Conservation (phyloP, 345 rosid genomes). For the Theobroma cacao region DNA sequence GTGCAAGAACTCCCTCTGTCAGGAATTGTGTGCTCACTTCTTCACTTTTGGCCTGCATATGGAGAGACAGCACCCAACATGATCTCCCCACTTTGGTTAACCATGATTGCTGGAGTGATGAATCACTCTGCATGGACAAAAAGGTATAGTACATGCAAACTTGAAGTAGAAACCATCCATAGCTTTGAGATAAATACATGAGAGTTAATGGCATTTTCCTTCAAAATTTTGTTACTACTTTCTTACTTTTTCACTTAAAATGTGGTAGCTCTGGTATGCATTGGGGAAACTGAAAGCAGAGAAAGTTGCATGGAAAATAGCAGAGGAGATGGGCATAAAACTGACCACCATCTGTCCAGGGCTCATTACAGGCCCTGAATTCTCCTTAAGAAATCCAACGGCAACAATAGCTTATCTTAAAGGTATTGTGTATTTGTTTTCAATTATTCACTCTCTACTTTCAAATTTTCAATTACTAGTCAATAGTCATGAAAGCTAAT, state of each 20-base stretch:
- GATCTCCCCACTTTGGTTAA: conserved; percentile 43
- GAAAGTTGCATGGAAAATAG: conserved; percentile 38
- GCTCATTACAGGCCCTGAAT: conserved; percentile 56
- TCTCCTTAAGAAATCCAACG: conserved; percentile 41
- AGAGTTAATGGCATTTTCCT: neutral
- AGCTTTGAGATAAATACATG: neutral
- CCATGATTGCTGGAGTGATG: conserved; percentile 82
- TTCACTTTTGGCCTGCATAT: conserved; percentile 73
- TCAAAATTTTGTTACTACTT: neutral
- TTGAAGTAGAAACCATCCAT: neutral
- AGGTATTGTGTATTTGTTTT: conserved; percentile 30
- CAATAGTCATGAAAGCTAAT: neutral
- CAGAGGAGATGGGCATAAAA: conserved; percentile 18
- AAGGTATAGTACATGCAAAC: conserved; percentile 40
- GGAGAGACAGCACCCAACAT: conserved; percentile 41
- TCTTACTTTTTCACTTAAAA: neutral
- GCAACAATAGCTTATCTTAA: conserved; percentile 54
- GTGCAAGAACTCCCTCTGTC: conserved; percentile 66
- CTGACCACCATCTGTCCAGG: conserved; percentile 50
- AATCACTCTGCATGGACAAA: conserved; percentile 57
- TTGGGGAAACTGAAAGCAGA: conserved; percentile 91
- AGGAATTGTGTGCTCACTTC: conserved; percentile 80
- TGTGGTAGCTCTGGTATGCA: conserved; percentile 19
- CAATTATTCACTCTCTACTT: neutral
- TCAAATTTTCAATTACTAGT: neutral